Evolutionary conservation across 2,329 filamentous ascomycete genomes (phyloP).

Genomic region (Penicillium sp.): DNA sequence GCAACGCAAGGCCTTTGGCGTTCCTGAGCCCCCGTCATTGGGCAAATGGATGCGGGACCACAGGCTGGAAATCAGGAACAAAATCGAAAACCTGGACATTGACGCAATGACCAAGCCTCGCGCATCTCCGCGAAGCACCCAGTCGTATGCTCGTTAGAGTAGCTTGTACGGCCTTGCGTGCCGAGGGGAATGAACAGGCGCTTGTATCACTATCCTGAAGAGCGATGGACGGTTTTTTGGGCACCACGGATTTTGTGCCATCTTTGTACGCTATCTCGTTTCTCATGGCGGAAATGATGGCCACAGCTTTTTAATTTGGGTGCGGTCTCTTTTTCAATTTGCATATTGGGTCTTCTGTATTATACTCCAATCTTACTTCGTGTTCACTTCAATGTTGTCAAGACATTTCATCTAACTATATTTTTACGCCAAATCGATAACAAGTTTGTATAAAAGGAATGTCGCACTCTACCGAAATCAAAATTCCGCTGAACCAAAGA

Average conservation of each 20-base stretch:
- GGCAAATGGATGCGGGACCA: conserved; percentile 41
- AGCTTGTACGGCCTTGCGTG: background rate
- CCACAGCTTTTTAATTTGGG: conserved; percentile 3
- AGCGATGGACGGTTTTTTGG: conserved; percentile 13
- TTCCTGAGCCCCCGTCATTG: conserved; percentile 53
- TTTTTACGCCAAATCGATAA: background rate
- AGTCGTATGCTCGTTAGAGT: conserved; percentile 16
- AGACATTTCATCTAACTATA: background rate
- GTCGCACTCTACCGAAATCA: background rate
- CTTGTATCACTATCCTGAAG: conserved; percentile 13
- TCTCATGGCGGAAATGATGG: conserved; percentile 5
- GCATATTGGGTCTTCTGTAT: conserved; percentile 33
- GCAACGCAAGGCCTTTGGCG: conserved; percentile 64
- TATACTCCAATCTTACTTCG: conserved; percentile 33
- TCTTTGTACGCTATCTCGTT: conserved; percentile 5
- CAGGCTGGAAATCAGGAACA: conserved; percentile 36
- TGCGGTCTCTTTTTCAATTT: conserved; percentile 16
- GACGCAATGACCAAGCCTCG: conserved; percentile 35
- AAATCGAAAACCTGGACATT: conserved; percentile 38
- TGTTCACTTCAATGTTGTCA: conserved; percentile 6
- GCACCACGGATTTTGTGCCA: conserved; percentile 6
- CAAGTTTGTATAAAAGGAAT: background rate
- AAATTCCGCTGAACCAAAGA: conserved; percentile 1
- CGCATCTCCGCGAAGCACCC: background rate
- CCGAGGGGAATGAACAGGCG: background rate